phyloP scores from a whole-genome alignment of 208 protist species.

The Acanthamoeba sp. region DNA sequence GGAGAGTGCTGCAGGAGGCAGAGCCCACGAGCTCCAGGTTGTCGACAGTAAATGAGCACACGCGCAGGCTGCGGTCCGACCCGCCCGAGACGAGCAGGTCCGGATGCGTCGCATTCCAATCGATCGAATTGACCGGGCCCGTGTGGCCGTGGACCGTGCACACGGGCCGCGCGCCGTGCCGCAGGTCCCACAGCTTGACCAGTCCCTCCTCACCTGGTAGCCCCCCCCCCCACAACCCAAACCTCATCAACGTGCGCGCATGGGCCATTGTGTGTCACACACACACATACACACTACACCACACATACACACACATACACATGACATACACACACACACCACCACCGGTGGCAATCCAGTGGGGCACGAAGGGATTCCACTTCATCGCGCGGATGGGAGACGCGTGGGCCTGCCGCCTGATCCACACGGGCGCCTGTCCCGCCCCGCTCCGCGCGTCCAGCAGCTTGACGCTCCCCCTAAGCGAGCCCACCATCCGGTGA shows the following conservation, averaged over 20 bases:
- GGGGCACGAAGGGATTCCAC: conserved; percentile 20
- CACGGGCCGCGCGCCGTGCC: background rate
- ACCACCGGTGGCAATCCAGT: conserved; percentile 43
- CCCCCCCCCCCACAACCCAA: no score
- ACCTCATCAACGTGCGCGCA: no score
- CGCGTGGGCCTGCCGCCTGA: background rate
- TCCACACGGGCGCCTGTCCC: background rate
- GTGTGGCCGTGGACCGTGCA: conserved; percentile 8
- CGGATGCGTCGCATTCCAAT: conserved; percentile 6
- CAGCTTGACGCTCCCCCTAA: conserved; percentile 3
- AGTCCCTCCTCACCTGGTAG: background rate
- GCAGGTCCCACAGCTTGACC: conserved; percentile 18
- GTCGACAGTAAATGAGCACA: background rate
- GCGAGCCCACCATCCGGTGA: no score
- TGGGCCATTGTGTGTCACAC: no score
- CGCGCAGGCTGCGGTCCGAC: background rate
- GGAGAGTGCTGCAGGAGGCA: background rate
- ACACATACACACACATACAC: no score
- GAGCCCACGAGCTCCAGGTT: background rate
- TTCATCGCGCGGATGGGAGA: conserved; percentile 17
- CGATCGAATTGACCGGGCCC: conserved; percentile 20
- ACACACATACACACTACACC: no score
- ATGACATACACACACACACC: no score
- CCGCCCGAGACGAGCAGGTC: conserved; percentile 37
- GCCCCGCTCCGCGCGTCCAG: background rate